Evolutionary conservation across 2,329 filamentous ascomycete species (phyloP).

Genomic region (Conoideocrella luteorostrata): DNA sequence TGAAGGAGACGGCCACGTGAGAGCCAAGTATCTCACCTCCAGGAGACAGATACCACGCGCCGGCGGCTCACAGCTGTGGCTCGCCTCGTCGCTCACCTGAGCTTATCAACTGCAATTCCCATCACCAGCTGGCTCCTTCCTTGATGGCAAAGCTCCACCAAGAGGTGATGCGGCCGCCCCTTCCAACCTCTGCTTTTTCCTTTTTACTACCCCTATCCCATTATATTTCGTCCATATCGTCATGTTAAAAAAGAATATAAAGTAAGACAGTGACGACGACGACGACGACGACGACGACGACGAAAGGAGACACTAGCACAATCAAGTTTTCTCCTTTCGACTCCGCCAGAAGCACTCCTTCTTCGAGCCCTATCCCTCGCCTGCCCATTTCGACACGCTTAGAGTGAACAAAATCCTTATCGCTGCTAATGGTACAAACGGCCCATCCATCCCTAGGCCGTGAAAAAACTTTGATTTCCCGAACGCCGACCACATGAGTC

Average conservation of each 20-base stretch:
- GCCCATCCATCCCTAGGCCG: neutral
- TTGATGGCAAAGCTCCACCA: no score
- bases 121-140: neutral
- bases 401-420: neutral
- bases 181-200: neutral
- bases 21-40: no score
- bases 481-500: constrained; percentile 9
- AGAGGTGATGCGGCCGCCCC: neutral
- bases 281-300: neutral
- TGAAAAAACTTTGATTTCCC: neutral
- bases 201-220: neutral
- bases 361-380: no score
- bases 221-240: constrained; percentile 1
- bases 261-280: neutral
- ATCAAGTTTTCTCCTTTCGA: no score
- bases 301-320: neutral
- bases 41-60: no score
- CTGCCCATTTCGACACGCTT: no score
- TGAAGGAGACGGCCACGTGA: no score
- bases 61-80: no score
- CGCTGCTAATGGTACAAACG: constrained; percentile 6
- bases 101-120: neutral
- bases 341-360: no score
- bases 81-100: neutral
- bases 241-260: neutral